Base-by-base conservation (phyloP, 495 filamentous ascomycete species). In the Penicillium canescens region DNA sequence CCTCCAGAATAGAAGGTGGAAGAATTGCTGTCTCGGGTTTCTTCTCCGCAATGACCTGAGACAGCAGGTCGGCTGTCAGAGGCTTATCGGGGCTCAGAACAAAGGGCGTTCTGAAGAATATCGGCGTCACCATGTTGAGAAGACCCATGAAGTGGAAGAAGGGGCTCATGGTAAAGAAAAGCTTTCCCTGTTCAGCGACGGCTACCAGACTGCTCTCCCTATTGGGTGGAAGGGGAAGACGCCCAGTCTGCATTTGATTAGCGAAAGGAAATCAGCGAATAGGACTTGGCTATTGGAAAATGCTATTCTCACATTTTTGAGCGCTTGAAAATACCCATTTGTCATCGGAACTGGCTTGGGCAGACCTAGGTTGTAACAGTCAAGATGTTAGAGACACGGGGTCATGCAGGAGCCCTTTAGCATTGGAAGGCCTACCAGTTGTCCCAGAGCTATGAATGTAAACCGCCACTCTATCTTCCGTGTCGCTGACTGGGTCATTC, bases 401-500 rank as follows among this genome's bases (percentile, higher is more conserved):
- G 12, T 4, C 36, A 10, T 2, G 12, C 1, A 5, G 5, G 5
- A 13, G 13, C 4, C 14, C 1, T 13, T 11, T 38, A 2, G 14
- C 6, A 20, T 40, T 40, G 14, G 14, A 10, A 20, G 38, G 21
- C 43, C 34, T 3, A 35, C 43, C 83, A 0, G 82, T 85, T 28
- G 79, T 80, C 6, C 83, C 83, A 23, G 81, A 84, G 3, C 82
- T 85, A 50, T 87, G 84, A 16, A 85, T 52, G 14, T 82, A 61
- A 4, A 78, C 8, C 6, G 77, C 57, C 7, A 76, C 6, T 1
- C 75, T 52, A 0, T 81, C 78, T 13, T 84, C 78, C 54, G 16
- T 0, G 44, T 66, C 56, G 5, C 44, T 39, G 54, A 39, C 42
- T 0, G 59, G 47, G n/a, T 48, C 49, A n/a, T 45, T 23, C 2